These are phyloP conservation scores for Craterostigma plantagineum DNA, from an alignment of 257 asterid species.

Conservation along the genomic window DNA sequence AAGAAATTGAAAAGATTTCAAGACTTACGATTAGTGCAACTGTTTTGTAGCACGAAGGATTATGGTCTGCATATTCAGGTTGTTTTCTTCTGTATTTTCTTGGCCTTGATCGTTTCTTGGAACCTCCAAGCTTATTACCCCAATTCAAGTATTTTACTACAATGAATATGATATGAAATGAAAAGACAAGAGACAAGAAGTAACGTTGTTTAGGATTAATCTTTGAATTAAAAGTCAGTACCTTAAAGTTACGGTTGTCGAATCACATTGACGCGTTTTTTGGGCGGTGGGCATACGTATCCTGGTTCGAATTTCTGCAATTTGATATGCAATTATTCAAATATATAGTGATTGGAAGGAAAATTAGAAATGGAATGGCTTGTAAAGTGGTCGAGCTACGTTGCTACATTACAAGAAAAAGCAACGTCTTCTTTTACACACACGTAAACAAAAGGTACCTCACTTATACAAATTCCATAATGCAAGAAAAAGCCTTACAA, in stretches of 20 bases:
- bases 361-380: not conserved
- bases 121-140: conserved; percentile 25
- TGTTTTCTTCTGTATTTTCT: conserved; percentile 10
- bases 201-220: too few species aligned
- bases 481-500: too few species aligned
- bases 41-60: conserved; percentile 49
- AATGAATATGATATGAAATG: not conserved
- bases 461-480: too few species aligned
- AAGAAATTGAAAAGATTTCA: not conserved
- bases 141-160: conserved; percentile 11
- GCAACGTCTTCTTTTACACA: too few species aligned
- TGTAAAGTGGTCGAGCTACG: not conserved
- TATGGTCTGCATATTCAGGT: conserved; percentile 20
- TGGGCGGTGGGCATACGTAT: conserved; percentile 40
- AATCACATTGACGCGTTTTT: conserved; percentile 21
- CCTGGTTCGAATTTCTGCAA: conserved; percentile 85
- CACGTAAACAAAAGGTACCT: too few species aligned
- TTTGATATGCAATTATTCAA: not conserved
- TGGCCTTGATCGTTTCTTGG: conserved; percentile 23
- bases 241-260: conserved; percentile 48
- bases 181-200: conserved; percentile 1
- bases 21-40: conserved; percentile 52
- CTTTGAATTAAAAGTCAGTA: too few species aligned
- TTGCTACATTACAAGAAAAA: too few species aligned
- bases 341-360: not conserved